Evolutionary conservation across 2,329 filamentous ascomycete genomes (phyloP).

Genomic region (Alternaria novae-zelandiae): DNA sequence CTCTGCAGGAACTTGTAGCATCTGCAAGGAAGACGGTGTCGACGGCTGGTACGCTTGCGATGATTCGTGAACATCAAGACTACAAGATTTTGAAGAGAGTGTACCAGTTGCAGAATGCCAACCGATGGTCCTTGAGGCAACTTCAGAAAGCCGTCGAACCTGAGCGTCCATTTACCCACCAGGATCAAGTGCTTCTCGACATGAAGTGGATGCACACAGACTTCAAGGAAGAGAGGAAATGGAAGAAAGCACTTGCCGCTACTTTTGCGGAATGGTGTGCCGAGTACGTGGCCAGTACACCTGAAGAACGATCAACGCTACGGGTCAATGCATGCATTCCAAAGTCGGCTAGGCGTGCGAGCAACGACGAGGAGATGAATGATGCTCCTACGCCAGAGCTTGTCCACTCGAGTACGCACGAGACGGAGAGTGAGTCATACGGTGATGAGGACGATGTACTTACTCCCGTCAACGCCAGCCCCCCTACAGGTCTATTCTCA

Average conservation of each 20-base stretch:
- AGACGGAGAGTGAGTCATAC: slow-evolving; percentile 49
- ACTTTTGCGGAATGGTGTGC: slow-evolving; percentile 83
- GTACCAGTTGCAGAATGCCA: slow-evolving; percentile 87
- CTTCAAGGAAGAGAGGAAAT: slow-evolving; percentile 91
- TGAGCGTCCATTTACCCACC: slow-evolving; percentile 75
- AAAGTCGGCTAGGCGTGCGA: slow-evolving; percentile 13
- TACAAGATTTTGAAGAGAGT: slow-evolving; percentile 85
- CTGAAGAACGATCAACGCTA: slow-evolving; percentile 68
- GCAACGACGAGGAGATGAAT: slow-evolving; percentile 41
- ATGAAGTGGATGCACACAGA: slow-evolving; percentile 99
- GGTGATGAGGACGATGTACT: slow-evolving; percentile 49
- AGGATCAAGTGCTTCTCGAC: slow-evolving; percentile 86
- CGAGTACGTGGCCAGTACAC: slow-evolving; percentile 73
- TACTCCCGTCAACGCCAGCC: slow-evolving; percentile 56
- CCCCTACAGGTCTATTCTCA: slow-evolving; percentile 80
- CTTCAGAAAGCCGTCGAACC: slow-evolving; percentile 85
- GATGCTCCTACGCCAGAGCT: slow-evolving; percentile 51
- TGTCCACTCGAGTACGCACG: slow-evolving; percentile 44
- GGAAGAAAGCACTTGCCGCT: slow-evolving; percentile 83
- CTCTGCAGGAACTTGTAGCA: slow-evolving; percentile 74
- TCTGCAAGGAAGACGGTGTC: slow-evolving; percentile 89
- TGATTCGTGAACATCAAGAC: slow-evolving; percentile 84
- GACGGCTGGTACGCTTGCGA: slow-evolving; percentile 82
- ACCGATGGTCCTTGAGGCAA: slow-evolving; percentile 92
- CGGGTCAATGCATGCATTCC: slow-evolving; percentile 66